Conservation (phyloP, 257 asterid genomes). For the Solanum sejunctum region DNA sequence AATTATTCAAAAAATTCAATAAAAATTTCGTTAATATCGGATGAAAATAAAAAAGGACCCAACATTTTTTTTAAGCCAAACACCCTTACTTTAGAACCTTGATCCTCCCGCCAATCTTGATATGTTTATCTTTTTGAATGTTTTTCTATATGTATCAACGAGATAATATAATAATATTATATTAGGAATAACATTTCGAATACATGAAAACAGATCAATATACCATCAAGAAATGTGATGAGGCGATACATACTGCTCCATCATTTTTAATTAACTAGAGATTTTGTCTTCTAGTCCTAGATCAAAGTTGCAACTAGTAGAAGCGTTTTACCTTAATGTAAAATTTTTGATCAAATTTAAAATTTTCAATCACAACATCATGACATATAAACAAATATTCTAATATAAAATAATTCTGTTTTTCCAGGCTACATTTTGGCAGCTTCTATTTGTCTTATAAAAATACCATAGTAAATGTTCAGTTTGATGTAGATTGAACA, state of each 20-base stretch:
- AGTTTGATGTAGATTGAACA: conserved; percentile 1
- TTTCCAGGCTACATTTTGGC: conserved; percentile 2
- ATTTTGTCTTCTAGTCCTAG: neutral
- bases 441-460: conserved; percentile 1
- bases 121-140: neutral
- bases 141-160: neutral
- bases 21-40: no score
- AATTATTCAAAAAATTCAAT: no score
- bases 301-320: neutral
- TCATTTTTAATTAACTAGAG: neutral
- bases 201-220: no score
- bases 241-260: neutral
- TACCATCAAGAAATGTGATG: neutral
- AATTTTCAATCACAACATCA: neutral
- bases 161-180: neutral
- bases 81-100: no score
- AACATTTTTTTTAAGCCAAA: neutral
- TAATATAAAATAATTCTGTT: neutral
- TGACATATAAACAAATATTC: neutral
- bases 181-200: no score
- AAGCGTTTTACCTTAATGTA: neutral
- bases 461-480: neutral
- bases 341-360: fast-evolving
- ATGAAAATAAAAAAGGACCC: no score
- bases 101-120: neutral